A percentile compares a stretch with the other conserved stretches of the same genome.
phyloP scores from a whole-genome alignment of 2,329 filamentous ascomycete genomes.

The Aspergillaceae sp. region DNA sequence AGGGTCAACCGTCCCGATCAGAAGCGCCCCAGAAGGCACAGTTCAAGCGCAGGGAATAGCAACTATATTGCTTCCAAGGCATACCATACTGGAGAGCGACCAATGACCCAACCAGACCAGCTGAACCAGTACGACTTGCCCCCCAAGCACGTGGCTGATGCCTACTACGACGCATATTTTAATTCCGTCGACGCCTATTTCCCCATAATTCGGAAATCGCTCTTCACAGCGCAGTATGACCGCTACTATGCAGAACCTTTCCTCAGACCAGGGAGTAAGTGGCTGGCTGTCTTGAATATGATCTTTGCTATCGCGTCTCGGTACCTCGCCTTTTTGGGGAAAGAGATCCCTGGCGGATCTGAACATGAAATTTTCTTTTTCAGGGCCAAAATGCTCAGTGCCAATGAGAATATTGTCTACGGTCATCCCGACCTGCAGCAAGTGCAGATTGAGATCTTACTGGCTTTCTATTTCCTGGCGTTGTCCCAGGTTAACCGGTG shows the following conservation, averaged over 20 bases:
- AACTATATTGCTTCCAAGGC: conserved; percentile 34
- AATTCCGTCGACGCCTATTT: conserved; percentile 32
- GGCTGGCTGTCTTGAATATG: conserved; percentile 37
- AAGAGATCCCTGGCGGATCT: conserved; percentile 18
- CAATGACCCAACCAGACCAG: conserved; percentile 28
- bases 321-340: conserved; percentile 24
- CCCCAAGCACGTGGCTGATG: conserved; percentile 20
- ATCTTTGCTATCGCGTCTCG: conserved; percentile 38
- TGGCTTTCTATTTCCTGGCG: conserved; percentile 33
- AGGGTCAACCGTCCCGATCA: conserved; percentile 7
- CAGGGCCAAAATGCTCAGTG: conserved; percentile 32
- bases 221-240: conserved; percentile 32
- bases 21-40: conserved; percentile 12
- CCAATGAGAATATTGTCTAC: conserved; percentile 27
- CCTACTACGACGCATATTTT: conserved; percentile 34
- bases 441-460: conserved; percentile 35
- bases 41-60: conserved; percentile 24
- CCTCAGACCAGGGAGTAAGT: conserved; percentile 29
- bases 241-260: conserved; percentile 25
- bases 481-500: conserved; percentile 36
- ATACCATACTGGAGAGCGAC: conserved; percentile 24
- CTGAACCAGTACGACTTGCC: conserved; percentile 13
- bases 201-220: conserved; percentile 32
- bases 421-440: conserved; percentile 36
- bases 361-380: conserved; percentile 35